phyloP scores from a whole-genome alignment of 768 basidiomycete genomes.

The Mycena latifolia region DNA sequence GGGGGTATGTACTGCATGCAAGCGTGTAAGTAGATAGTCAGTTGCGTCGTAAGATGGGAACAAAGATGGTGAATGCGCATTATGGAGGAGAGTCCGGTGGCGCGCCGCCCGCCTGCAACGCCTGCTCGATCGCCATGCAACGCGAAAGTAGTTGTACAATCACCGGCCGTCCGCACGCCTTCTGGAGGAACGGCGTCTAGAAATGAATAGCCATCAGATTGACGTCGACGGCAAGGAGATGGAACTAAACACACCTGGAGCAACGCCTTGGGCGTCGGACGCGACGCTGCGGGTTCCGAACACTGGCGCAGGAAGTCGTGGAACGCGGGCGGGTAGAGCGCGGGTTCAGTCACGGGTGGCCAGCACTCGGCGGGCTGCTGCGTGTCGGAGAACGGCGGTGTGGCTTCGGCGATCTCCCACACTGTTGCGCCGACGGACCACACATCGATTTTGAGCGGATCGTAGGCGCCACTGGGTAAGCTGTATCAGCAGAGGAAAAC shows the following conservation, averaged over 20 bases:
- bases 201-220: conserved; percentile 5
- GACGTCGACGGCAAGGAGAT: background rate
- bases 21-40: conserved; percentile 12
- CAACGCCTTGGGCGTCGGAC: conserved; percentile 70
- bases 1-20: conserved; percentile 31
- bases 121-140: conserved; percentile 76
- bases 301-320: conserved; percentile 80
- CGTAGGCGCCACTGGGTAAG: conserved; percentile 68
- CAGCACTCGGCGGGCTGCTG: conserved; percentile 71
- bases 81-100: conserved; percentile 23
- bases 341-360: conserved; percentile 71
- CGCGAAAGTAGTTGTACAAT: conserved; percentile 75
- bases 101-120: conserved; percentile 43
- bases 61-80: conserved; percentile 7
- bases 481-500: conserved; percentile 24
- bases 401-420: conserved; percentile 84
- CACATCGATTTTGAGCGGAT: conserved; percentile 80
- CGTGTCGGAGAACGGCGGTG: conserved; percentile 77
- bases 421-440: conserved; percentile 89
- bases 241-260: conserved; percentile 61
- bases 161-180: conserved; percentile 76
- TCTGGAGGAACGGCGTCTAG: conserved; percentile 74
- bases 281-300: conserved; percentile 66
- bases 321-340: conserved; percentile 74
- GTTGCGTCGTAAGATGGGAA: conserved; percentile 13